Evolutionary conservation across 352 stramenopile genomes (phyloP).

Genomic region (Globisporangium iwayamae): DNA sequence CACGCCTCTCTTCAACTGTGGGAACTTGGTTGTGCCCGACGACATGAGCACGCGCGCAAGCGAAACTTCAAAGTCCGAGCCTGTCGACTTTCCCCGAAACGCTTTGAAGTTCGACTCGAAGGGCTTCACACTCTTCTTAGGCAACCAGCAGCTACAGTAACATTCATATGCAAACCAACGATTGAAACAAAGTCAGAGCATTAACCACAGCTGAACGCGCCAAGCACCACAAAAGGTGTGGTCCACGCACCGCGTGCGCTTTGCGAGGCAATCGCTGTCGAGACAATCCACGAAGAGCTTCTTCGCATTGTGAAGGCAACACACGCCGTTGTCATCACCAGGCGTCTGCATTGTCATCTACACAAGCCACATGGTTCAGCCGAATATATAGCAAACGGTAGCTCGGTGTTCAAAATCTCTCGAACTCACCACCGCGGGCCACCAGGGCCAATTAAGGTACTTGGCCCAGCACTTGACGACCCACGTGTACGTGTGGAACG

Average conservation of each 20-base stretch:
- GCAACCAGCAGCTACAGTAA: constrained; percentile 40
- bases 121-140: constrained; percentile 23
- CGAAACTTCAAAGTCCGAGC: constrained; percentile 34
- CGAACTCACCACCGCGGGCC: constrained; percentile 43
- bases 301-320: constrained; percentile 26
- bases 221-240: background rate
- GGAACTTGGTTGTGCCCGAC: constrained; percentile 32
- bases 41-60: constrained; percentile 32
- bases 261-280: constrained; percentile 30
- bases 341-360: constrained; percentile 60
- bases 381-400: background rate
- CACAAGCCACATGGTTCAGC: background rate
- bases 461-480: constrained; percentile 71
- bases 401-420: background rate
- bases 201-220: background rate
- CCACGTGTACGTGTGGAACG: constrained; percentile 71
- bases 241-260: constrained; percentile 22
- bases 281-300: constrained; percentile 53
- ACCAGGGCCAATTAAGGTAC: constrained; percentile 68
- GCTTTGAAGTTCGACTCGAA: constrained; percentile 35
- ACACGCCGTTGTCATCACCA: constrained; percentile 28
- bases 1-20: constrained; percentile 36
- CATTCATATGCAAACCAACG: background rate
- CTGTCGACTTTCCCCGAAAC: constrained; percentile 22
- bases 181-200: background rate